Percentiles rank a stretch among this genome's conserved stretches.
Conservation (phyloP, 2,329 filamentous ascomycete species). For the Neofusicoccum umdonicola region DNA sequence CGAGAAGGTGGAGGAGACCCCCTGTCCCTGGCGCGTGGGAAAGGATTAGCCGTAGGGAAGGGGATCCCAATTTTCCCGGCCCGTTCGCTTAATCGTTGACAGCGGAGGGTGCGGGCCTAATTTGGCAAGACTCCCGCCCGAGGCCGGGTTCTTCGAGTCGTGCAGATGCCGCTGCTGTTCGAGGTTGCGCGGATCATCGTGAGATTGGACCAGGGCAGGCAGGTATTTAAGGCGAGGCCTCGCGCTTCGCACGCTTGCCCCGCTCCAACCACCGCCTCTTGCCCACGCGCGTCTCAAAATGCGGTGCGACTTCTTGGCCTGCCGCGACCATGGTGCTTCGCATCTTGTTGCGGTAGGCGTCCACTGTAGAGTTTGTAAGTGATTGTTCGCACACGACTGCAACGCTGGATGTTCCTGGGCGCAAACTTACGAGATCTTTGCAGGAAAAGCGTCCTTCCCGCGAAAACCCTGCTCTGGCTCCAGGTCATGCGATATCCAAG, state of each 20-base stretch:
- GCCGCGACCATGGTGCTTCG: constrained; percentile 74
- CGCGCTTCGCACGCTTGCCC: constrained; percentile 43
- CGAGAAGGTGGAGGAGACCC: not conserved
- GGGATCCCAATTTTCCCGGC: constrained; percentile 18
- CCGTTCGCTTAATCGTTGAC: constrained; percentile 15
- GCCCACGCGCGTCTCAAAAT: constrained; percentile 85
- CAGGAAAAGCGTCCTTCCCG: constrained; percentile 79
- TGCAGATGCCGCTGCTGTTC: constrained; percentile 12
- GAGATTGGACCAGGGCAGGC: constrained; percentile 9
- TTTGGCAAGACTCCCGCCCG: constrained; percentile 5
- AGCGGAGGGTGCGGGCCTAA: constrained; percentile 10
- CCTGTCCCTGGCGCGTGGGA: constrained; percentile 10
- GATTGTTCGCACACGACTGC: constrained; percentile 9
- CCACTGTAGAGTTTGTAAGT: constrained; percentile 58
- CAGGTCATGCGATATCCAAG: constrained; percentile 94
- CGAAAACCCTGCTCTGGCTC: constrained; percentile 91
- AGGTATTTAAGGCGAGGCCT: constrained; percentile 25
- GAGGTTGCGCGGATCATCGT: constrained; percentile 16
- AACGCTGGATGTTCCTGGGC: not conserved
- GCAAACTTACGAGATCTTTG: constrained; percentile 84
- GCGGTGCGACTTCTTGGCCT: constrained; percentile 76
- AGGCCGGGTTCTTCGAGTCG: constrained; percentile 12
- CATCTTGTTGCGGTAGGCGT: constrained; percentile 92
- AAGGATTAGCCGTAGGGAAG: constrained; percentile 14
- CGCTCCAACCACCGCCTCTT: constrained; percentile 63